Evolutionary conservation across 169 alveolate species (phyloP).

Genomic region (Babesia ovis): DNA sequence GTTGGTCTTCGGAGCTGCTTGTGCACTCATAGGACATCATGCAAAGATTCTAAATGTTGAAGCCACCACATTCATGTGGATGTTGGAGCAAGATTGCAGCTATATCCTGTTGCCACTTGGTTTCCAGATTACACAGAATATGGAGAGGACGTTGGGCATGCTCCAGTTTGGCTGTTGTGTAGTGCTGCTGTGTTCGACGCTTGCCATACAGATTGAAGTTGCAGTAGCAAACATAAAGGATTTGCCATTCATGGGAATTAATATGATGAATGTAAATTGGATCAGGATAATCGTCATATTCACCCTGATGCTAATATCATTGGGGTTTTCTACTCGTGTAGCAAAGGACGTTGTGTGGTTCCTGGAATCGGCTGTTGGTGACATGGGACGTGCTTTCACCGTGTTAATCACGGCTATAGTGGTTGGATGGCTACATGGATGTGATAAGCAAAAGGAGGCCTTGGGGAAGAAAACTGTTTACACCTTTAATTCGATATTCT

Average conservation of each 20-base stretch:
- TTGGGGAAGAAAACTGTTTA: constrained; percentile 45
- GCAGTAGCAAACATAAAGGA: constrained; percentile 58
- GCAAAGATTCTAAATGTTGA: constrained; percentile 6
- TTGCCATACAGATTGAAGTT: constrained; percentile 77
- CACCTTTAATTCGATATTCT: constrained; percentile 49
- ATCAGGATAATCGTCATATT: constrained; percentile 38
- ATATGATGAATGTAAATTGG: constrained; percentile 19
- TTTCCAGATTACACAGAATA: constrained; percentile 41
- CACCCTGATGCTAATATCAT: constrained; percentile 49
- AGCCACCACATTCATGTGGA: constrained; percentile 50
- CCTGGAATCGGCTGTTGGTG: constrained; percentile 74
- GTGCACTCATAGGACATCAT: constrained; percentile 54
- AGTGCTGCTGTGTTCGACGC: constrained; percentile 67
- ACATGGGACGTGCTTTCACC: constrained; percentile 71
- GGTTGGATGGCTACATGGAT: constrained; percentile 63
- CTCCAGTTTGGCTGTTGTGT: constrained; percentile 73
- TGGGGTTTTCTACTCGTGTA: constrained; percentile 45
- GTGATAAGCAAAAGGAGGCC: constrained; percentile 32
- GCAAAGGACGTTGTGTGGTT: constrained; percentile 75
- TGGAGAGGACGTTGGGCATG: constrained; percentile 73
- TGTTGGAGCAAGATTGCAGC: constrained; percentile 65
- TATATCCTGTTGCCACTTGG: constrained; percentile 62
- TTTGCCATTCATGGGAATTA: constrained; percentile 31
- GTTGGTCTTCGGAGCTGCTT: constrained; percentile 46
- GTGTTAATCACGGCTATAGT: constrained; percentile 63